Base-by-base conservation (phyloP, 371 early-diverging fungal species). In the Furculomyces boomerangus region DNA sequence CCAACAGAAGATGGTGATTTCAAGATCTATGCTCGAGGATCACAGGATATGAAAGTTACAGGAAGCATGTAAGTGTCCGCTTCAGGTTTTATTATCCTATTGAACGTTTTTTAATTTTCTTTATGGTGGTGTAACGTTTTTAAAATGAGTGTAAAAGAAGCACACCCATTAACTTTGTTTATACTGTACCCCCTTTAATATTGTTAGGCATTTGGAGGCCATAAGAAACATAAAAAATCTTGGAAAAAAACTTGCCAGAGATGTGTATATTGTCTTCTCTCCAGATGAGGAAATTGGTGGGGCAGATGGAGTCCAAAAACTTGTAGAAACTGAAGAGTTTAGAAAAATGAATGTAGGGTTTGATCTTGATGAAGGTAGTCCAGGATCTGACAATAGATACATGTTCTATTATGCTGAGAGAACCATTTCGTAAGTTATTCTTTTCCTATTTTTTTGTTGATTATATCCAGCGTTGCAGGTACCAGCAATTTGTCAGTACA, bases 261-360 rank as follows among this genome's bases (percentile, higher is more conserved):
- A 80, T 25, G 66, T 86, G 29, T 83, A 83, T 57, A 57, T 78
- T 48, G 71, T 77, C 16, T 85, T 75, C 70, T 81, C 81, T 48
- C 81, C 85, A 60, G 88, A 88, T 58, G 88, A 88, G 67, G 89
- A 88, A 60, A 77, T 86, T 52, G 86, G 83, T 55, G 85, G 89
- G 8, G 45, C 56, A 1, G 83, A 82, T 54, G 88, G 88, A 26
- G 81, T 86, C 83, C 62, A 67, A 50, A 35, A 52, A 37, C 77
- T 81, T 26, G 72, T 78, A 30, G 67, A 78, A 54, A 72, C 73
- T 22, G 60, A 65, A 26, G 74, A 74, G 56, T 88, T 84, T 64
- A 62, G 63, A 47, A 60, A 59, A 8, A 71, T 88, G 30, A 82
- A 84, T 45, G 71, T 81, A 24, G 88, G 78, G 18, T 77, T 87